phyloP scores from a whole-genome alignment of 139 green algal genomes.

The Gonium pectorale region DNA sequence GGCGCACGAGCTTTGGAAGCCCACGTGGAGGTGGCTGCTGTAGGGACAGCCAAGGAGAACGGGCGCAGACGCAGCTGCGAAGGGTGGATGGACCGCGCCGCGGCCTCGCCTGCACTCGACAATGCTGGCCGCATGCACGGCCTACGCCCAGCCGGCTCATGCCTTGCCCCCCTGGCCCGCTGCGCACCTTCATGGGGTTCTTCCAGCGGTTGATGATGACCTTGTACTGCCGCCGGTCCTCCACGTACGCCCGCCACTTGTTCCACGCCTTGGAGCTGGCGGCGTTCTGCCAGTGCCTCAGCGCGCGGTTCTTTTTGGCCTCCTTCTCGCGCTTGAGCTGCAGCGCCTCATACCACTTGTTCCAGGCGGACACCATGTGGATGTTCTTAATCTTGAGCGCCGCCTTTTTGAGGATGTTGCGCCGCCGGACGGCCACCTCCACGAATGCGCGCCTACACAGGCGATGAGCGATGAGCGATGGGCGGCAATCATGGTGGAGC shows the following conservation, averaged over 20 bases:
- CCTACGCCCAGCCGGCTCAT: too few species aligned
- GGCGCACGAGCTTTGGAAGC: too few species aligned
- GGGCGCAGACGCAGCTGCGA: too few species aligned
- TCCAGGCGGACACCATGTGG: slow-evolving; percentile 56
- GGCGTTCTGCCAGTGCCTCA: slow-evolving; percentile 46
- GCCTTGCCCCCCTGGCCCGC: too few species aligned
- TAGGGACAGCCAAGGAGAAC: too few species aligned
- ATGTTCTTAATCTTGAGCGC: slow-evolving; percentile 59
- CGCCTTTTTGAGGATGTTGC: slow-evolving; percentile 57
- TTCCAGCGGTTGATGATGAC: slow-evolving; percentile 66
- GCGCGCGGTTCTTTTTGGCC: slow-evolving; percentile 14
- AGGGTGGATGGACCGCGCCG: too few species aligned
- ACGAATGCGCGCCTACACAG: slow-evolving; percentile 13
- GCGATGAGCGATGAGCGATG: background rate
- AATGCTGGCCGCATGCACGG: too few species aligned
- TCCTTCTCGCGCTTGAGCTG: slow-evolving; percentile 30
- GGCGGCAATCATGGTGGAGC: too few species aligned
- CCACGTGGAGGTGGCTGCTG: too few species aligned
- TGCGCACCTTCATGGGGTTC: slow-evolving; percentile 61
- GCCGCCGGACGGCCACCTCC: slow-evolving; percentile 17
- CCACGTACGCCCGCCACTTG: slow-evolving; percentile 52
- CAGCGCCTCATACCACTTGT: slow-evolving; percentile 63
- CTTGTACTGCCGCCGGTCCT: slow-evolving; percentile 45
- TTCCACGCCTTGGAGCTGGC: slow-evolving; percentile 54
- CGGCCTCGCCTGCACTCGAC: too few species aligned